Conservation (phyloP, 2,329 filamentous ascomycete genomes). For the Trichophaea hybrida region DNA sequence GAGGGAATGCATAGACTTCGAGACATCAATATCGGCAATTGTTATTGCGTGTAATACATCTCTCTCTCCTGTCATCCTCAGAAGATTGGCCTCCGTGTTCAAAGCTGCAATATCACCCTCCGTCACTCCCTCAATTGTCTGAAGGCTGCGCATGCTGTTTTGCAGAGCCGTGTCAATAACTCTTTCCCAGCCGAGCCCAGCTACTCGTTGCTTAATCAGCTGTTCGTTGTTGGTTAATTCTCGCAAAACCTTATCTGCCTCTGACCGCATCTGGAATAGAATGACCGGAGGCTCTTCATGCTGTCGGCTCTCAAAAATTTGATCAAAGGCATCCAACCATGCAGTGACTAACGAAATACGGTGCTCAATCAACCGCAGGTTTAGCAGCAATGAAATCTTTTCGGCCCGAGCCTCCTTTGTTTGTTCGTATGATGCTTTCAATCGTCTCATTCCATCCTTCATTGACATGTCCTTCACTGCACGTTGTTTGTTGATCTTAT, state of each 20-base stretch:
- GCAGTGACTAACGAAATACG: slow-evolving; percentile 73
- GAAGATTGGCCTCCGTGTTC: slow-evolving; percentile 66
- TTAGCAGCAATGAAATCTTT: slow-evolving; percentile 64
- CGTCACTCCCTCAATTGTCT: slow-evolving; percentile 50
- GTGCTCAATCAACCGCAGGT: slow-evolving; percentile 65
- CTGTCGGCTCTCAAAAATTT: slow-evolving; percentile 57
- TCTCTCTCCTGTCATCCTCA: slow-evolving; percentile 68
- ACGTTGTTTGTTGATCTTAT: slow-evolving; percentile 79
- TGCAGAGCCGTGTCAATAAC: slow-evolving; percentile 75
- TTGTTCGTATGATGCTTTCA: slow-evolving; percentile 73
- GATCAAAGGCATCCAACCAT: slow-evolving; percentile 87
- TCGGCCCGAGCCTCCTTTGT: slow-evolving; percentile 64
- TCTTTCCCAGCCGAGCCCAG: slow-evolving; percentile 74
- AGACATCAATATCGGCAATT: slow-evolving; percentile 70
- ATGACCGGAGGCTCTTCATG: slow-evolving; percentile 52
- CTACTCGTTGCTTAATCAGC: slow-evolving; percentile 72
- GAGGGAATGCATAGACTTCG: slow-evolving; percentile 63
- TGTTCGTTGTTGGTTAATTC: slow-evolving; percentile 84
- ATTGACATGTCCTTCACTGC: slow-evolving; percentile 67
- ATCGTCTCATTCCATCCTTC: slow-evolving; percentile 63
- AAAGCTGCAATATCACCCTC: slow-evolving; percentile 59
- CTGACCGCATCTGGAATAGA: slow-evolving; percentile 65
- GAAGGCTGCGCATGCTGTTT: slow-evolving; percentile 66
- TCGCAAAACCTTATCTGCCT: slow-evolving; percentile 70
- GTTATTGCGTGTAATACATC: slow-evolving; percentile 64